phyloP scores from a whole-genome alignment of 176 grass and related monocot genomes.

The Musa troglodytarum region DNA sequence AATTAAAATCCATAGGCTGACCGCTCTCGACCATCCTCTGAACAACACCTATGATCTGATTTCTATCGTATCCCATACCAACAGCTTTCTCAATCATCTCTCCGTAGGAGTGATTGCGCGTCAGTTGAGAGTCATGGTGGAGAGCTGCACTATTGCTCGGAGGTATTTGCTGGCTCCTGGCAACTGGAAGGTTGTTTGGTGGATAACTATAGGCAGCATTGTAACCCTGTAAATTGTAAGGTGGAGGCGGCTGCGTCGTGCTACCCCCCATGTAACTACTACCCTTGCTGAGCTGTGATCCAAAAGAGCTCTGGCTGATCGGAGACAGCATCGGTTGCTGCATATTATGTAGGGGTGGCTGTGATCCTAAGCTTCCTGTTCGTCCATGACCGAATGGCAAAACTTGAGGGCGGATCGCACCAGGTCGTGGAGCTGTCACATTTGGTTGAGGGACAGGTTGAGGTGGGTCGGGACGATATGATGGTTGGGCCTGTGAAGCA shows the following conservation, averaged over 20 bases:
- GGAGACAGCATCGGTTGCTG: conserved; percentile 34
- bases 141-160: conserved; percentile 29
- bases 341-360: conserved; percentile 30
- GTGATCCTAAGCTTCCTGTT: conserved; percentile 36
- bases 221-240: conserved; percentile 40
- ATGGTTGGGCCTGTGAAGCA: conserved; percentile 25
- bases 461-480: conserved; percentile 60
- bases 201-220: conserved; percentile 31
- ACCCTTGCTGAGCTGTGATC: conserved; percentile 40
- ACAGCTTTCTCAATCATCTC: conserved; percentile 65
- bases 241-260: conserved; percentile 36
- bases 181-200: conserved; percentile 28
- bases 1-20: conserved; percentile 58
- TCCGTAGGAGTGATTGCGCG: conserved; percentile 39
- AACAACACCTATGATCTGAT: conserved; percentile 46
- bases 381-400: conserved; percentile 38
- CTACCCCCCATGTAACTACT: conserved; percentile 24
- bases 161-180: conserved; percentile 11
- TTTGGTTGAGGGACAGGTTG: conserved; percentile 28
- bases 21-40: conserved; percentile 42
- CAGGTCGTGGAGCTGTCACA: conserved; percentile 38
- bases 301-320: conserved; percentile 36
- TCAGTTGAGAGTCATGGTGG: conserved; percentile 12
- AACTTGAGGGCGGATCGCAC: conserved; percentile 39
- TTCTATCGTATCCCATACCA: conserved; percentile 66